Evolutionary conservation across 129 eudicot genomes (phyloP).

Genomic region (Saussurea involucrata): DNA sequence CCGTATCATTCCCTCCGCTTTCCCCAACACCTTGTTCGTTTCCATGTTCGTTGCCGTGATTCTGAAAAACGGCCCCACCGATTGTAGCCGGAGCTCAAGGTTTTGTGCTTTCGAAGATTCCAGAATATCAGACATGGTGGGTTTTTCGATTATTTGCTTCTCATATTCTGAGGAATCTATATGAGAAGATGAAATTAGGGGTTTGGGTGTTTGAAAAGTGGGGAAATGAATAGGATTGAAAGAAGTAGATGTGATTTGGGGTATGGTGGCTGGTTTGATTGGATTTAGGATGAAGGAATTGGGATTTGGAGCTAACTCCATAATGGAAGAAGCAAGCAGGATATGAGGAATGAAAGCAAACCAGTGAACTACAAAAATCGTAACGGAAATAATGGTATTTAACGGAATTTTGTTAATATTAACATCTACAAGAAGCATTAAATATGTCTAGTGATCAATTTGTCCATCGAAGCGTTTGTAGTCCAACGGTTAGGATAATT

Average conservation of each 20-base stretch:
- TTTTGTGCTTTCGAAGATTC: slow-evolving; percentile 65
- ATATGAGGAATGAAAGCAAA: neutral
- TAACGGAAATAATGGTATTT: too few species aligned
- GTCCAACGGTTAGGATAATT: slow-evolving; percentile 95
- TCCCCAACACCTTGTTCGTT: slow-evolving; percentile 53
- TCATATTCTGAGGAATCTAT: neutral
- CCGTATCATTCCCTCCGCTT: slow-evolving; percentile 74
- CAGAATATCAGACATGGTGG: slow-evolving; percentile 62
- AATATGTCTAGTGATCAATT: neutral
- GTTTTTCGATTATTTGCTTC: neutral
- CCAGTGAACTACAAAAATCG: neutral
- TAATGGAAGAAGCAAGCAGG: slow-evolving; percentile 4
- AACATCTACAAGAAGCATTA: neutral
- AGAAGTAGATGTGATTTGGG: slow-evolving; percentile 14
- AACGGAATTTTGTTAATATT: too few species aligned
- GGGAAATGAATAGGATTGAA: neutral
- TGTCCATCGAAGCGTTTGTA: slow-evolving; percentile 46
- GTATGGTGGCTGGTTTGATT: neutral
- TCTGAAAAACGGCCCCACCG: slow-evolving; percentile 69
- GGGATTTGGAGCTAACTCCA: slow-evolving; percentile 12
- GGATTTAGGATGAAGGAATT: slow-evolving; percentile 23
- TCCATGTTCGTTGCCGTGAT: slow-evolving; percentile 65
- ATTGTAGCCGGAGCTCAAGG: slow-evolving; percentile 58
- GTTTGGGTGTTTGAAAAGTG: slow-evolving; percentile 3
- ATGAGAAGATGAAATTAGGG: slow-evolving; percentile 6